Conservation (phyloP, 805 yeast genomes). For the Candida orba region DNA sequence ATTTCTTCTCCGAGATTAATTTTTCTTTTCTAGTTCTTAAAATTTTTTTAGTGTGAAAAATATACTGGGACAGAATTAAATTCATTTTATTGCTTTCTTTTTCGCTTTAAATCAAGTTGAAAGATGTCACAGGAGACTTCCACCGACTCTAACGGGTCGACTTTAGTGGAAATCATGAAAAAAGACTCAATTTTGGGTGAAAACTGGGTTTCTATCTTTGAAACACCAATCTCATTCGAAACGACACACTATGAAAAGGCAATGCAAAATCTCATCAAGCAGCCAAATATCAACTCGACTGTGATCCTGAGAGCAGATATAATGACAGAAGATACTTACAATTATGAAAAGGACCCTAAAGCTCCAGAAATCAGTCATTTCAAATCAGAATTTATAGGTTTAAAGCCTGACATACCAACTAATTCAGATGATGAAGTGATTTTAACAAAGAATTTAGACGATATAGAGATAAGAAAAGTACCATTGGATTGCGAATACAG, state of each 20-base stretch:
- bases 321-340: constrained; percentile 42
- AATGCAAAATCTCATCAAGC: constrained; percentile 68
- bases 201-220: constrained; percentile 57
- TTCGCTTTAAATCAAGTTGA: not conserved
- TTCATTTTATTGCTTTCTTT: too few relatives aligned
- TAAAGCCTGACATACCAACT: constrained; percentile 28
- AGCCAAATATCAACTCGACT: constrained; percentile 88
- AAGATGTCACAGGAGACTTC: constrained; percentile 5
- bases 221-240: constrained; percentile 40
- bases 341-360: constrained; percentile 21
- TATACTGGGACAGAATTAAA: too few relatives aligned
- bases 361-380: constrained; percentile 16
- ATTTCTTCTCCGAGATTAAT: too few relatives aligned
- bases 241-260: constrained; percentile 61
- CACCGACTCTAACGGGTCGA: constrained; percentile 6
- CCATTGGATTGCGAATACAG: constrained; percentile 21
- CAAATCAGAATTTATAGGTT: constrained; percentile 20
- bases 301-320: constrained; percentile 87
- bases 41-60: too few relatives aligned
- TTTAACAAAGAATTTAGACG: constrained; percentile 31
- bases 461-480: constrained; percentile 31
- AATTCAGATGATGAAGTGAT: constrained; percentile 17
- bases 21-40: too few relatives aligned
- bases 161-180: constrained; percentile 33
- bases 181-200: constrained; percentile 43